Conservation (phyloP, 2,329 filamentous ascomycete species). For the Cordyceps pruinosa region DNA sequence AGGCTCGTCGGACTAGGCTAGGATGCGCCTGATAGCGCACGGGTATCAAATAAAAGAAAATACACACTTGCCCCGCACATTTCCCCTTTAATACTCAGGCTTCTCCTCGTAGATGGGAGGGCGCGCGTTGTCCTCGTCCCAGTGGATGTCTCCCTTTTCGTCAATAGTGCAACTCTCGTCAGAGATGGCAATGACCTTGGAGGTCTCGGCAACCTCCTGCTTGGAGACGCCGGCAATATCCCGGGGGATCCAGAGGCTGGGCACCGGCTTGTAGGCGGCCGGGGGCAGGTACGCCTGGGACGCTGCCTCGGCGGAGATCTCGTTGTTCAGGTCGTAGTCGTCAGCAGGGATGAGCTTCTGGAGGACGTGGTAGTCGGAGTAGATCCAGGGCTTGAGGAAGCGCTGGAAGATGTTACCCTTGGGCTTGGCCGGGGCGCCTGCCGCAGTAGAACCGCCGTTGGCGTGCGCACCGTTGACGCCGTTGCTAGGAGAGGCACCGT, state of each 20-base stretch:
- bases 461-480: conserved; percentile 18
- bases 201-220: conserved; percentile 64
- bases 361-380: conserved; percentile 63
- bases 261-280: conserved; percentile 52
- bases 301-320: conserved; percentile 57
- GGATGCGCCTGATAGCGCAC: conserved; percentile 7
- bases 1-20: background rate
- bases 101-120: conserved; percentile 40
- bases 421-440: conserved; percentile 25
- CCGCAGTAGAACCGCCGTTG: conserved; percentile 23
- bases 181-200: conserved; percentile 60
- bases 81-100: conserved; percentile 33
- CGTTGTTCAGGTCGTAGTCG: conserved; percentile 36
- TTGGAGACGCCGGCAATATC: conserved; percentile 62
- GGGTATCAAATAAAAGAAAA: conserved; percentile 9
- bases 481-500: conserved; percentile 13
- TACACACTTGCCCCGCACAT: background rate
- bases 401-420: conserved; percentile 48
- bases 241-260: conserved; percentile 68
- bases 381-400: conserved; percentile 71
- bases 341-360: conserved; percentile 62
- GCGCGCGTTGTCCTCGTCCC: conserved; percentile 35
- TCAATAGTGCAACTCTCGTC: conserved; percentile 66
- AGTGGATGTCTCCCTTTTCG: conserved; percentile 48
- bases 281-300: conserved; percentile 67